Evolutionary conservation across 768 basidiomycete species (phyloP), one percentile per base, ranked within the genome.

Genomic region (Lyophyllum shimeji): DNA sequence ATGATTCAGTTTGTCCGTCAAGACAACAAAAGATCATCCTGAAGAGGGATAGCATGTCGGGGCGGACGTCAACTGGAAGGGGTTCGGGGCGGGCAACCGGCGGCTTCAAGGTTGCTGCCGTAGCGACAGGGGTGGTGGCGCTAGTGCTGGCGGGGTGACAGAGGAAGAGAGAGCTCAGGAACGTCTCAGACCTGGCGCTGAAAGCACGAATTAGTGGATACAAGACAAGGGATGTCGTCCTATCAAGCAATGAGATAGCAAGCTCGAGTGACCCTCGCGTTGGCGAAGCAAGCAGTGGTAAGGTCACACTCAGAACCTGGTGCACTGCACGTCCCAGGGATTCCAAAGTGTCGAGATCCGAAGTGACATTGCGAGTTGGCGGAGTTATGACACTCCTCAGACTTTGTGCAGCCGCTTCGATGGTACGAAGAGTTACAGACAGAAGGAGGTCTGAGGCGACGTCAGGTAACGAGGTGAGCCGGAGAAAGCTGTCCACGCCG

Each of bases 401-500:
- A 53, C 54, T 43, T 46, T 46, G 52, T 18, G 60, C 63, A 53
- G 74, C 37, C 5, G 69, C 65, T 37, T 73, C 67, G 11, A 76
- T 53, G 18, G 65, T 60, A 8, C 71, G 73, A 21, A 61, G 58
- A 29, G 69, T 68, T 15, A 64, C 67, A 27, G 71, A 66, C 18
- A 69, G 39, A 29, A 75, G 62, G 7, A 69, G 57, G 3, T 58
- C 60, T 46, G 57, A 52, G 43, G 67, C 67, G 48, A 65, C 58
- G 18, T 58, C 57, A 48, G 68, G 61, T 15, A 67, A 51, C 27
- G 69, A 61, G 21, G 60, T 62, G 29, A 74, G 58, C 48, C 65
- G 69, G 29, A 65, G 56, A 43, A 74, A 69, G 23, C 62, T 60
- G 33, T 73, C 68, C 55, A 76, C 55, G 21, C 61, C 53, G 29